These are phyloP conservation scores for Tuber umbilicatum DNA, from an alignment of 495 filamentous ascomycete species.

Conservation along the genomic window DNA sequence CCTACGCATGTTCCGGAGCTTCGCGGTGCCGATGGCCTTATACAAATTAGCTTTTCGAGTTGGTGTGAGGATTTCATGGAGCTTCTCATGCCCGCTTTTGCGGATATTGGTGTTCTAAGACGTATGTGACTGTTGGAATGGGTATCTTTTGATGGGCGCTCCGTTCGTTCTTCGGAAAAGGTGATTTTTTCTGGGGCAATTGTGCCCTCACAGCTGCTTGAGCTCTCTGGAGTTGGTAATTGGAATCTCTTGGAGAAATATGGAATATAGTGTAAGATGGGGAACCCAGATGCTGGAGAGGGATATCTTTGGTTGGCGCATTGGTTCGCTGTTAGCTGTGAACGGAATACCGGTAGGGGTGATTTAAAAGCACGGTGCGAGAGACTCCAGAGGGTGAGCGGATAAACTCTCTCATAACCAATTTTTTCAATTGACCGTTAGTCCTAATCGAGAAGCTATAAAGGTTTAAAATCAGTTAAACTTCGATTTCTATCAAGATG, in stretches of 20 bases:
- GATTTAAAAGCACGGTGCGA: neutral
- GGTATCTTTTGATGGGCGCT: conserved; percentile 16
- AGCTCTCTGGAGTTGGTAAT: conserved; percentile 51
- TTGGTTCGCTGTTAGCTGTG: neutral
- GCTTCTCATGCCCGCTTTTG: neutral
- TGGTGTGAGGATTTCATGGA: neutral
- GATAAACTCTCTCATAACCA: too few relatives aligned
- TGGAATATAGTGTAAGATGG: conserved; percentile 45
- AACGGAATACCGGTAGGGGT: neutral
- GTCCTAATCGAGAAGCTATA: neutral
- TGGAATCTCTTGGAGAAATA: conserved; percentile 44
- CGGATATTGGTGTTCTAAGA: neutral
- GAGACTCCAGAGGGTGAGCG: neutral
- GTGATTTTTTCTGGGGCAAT: conserved; percentile 53
- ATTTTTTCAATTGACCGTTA: neutral
- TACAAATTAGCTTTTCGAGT: neutral
- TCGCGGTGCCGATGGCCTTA: conserved; percentile 8
- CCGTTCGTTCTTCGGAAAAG: conserved; percentile 37
- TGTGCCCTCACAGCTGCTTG: conserved; percentile 51
- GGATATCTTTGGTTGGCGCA: conserved; percentile 33
- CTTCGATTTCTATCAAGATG: neutral
- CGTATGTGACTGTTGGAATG: neutral
- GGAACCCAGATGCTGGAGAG: conserved; percentile 51
- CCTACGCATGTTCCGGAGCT: neutral
- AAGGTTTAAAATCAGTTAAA: neutral